Conservation (phyloP, 208 protist genomes). For the Leishmania lainsoni region DNA sequence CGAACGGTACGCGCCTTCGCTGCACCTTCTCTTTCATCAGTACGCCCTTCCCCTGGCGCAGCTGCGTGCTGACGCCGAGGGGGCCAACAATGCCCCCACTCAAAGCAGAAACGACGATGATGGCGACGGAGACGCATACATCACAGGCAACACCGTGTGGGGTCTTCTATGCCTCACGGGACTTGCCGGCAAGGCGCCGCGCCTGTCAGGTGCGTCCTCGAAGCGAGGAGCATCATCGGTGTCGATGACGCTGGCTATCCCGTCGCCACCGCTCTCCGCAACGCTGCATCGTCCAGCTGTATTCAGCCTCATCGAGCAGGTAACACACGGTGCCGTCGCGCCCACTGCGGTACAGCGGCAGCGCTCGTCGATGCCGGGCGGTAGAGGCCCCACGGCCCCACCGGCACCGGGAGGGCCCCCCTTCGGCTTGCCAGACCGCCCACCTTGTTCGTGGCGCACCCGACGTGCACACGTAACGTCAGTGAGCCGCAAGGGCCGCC, state of each 20-base stretch:
- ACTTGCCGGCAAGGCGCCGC: slow-evolving; percentile 42
- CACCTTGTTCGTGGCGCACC: neutral
- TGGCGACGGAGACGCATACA: slow-evolving; percentile 21
- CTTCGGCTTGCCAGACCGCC: neutral
- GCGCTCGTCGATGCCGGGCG: neutral
- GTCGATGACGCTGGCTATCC: neutral
- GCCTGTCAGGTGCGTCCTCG: slow-evolving; percentile 12
- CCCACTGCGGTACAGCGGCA: slow-evolving; percentile 2
- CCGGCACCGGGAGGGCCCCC: neutral
- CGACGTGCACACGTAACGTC: slow-evolving; percentile 4
- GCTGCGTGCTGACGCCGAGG: slow-evolving; percentile 9
- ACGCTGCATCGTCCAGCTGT: slow-evolving; percentile 69
- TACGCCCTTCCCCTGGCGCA: slow-evolving; percentile 42
- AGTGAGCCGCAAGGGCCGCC: slow-evolving; percentile 24
- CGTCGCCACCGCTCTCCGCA: slow-evolving; percentile 16
- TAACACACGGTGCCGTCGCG: slow-evolving; percentile 26
- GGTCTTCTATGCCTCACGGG: slow-evolving; percentile 54
- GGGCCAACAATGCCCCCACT: neutral
- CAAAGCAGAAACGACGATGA: neutral
- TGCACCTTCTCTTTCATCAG: slow-evolving; percentile 54
- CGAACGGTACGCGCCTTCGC: slow-evolving; percentile 49
- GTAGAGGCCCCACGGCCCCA: neutral
- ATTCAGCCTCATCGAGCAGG: slow-evolving; percentile 62
- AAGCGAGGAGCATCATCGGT: neutral
- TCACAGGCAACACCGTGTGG: slow-evolving; percentile 66